phyloP scores from a whole-genome alignment of 208 protist genomes.

The Leishmania turanica region DNA sequence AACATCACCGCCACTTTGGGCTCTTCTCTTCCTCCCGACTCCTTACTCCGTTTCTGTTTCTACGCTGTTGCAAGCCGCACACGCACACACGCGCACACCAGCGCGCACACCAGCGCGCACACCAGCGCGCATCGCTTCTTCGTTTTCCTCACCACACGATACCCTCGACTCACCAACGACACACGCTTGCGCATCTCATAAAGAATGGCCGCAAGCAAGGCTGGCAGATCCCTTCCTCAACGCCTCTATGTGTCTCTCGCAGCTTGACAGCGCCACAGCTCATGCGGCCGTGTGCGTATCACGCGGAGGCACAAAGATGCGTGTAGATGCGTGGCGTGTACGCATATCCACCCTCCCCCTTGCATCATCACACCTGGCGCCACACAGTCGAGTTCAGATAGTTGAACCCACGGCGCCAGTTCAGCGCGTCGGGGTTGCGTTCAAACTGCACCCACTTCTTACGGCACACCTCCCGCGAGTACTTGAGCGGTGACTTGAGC shows the following conservation, averaged over 20 bases:
- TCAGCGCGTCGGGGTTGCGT: constrained; percentile 81
- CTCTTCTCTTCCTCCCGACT: not conserved
- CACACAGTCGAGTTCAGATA: constrained; percentile 83
- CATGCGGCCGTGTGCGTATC: not conserved
- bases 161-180: not conserved
- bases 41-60: not conserved
- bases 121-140: not conserved
- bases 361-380: constrained; percentile 38
- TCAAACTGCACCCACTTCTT: constrained; percentile 88
- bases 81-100: not conserved
- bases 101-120: too few relatives aligned
- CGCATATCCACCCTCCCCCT: not conserved
- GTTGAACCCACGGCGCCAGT: constrained; percentile 86
- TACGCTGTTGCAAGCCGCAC: not conserved
- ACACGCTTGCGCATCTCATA: not conserved
- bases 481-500: constrained; percentile 77
- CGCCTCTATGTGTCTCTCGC: not conserved
- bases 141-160: not conserved
- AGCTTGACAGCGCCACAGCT: not conserved
- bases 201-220: not conserved
- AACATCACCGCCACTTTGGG: not conserved
- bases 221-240: too few relatives aligned
- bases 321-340: not conserved
- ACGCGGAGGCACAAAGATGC: not conserved
- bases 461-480: constrained; percentile 71